These are phyloP conservation scores for Globisporangium sylvaticum DNA, from an alignment of 352 stramenopile species.

Conservation along the genomic window DNA sequence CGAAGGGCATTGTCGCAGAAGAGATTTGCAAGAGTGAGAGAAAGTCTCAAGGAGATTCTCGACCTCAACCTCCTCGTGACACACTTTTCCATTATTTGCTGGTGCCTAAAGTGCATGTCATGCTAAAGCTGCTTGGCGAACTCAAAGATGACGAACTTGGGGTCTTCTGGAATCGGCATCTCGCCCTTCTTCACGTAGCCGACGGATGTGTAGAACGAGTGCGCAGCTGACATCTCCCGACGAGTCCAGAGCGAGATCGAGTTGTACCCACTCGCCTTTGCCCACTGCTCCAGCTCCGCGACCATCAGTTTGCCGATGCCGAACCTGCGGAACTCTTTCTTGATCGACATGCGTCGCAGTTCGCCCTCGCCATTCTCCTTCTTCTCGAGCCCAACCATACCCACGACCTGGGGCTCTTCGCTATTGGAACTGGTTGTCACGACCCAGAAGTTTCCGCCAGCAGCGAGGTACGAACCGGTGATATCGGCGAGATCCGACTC, in stretches of 20 bases:
- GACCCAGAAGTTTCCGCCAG: conserved; percentile 46
- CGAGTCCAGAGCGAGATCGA: conserved; percentile 33
- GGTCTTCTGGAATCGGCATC: conserved; percentile 31
- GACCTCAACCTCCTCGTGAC: too few species aligned
- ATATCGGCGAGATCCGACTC: conserved; percentile 13
- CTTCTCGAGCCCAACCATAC: conserved; percentile 37
- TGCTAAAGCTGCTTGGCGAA: conserved; percentile 29
- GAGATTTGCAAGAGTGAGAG: too few species aligned
- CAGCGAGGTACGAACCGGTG: conserved; percentile 4
- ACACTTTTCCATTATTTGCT: neutral
- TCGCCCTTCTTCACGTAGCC: conserved; percentile 25
- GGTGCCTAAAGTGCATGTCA: neutral
- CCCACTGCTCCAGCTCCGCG: conserved; percentile 38
- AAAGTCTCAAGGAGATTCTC: too few species aligned
- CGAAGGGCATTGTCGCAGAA: too few species aligned
- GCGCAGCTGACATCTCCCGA: conserved; percentile 26
- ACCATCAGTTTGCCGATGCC: conserved; percentile 39
- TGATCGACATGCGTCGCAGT: conserved; percentile 44
- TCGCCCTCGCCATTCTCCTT: conserved; percentile 27
- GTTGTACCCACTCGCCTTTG: conserved; percentile 23
- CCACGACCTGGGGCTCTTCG: conserved; percentile 19
- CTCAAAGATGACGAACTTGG: conserved; percentile 30
- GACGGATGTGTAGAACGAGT: conserved; percentile 30
- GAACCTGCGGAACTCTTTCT: conserved; percentile 27
- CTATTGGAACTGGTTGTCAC: neutral